phyloP scores from a whole-genome alignment of 2,329 filamentous ascomycete genomes.

The Dothistroma pini region DNA sequence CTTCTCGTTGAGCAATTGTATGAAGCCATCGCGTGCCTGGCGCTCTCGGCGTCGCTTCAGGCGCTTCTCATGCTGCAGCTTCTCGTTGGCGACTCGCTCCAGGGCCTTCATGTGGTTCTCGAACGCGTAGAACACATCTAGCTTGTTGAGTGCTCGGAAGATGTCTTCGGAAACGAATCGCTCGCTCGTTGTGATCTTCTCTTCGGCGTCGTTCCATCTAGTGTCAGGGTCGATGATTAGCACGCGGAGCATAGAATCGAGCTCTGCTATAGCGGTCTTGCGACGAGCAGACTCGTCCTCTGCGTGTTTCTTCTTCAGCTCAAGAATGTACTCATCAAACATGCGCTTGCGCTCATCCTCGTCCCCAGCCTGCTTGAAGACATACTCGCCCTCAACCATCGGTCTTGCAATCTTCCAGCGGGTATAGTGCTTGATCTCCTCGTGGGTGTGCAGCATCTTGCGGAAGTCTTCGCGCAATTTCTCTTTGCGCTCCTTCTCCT shows the following conservation, averaged over 20 bases:
- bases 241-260: constrained; percentile 71
- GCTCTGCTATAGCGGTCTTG: constrained; percentile 78
- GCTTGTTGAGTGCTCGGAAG: constrained; percentile 79
- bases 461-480: constrained; percentile 93
- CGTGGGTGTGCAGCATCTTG: constrained; percentile 92
- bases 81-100: constrained; percentile 87
- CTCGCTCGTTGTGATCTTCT: constrained; percentile 71
- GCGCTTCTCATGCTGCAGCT: constrained; percentile 81
- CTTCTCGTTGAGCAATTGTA: constrained; percentile 70
- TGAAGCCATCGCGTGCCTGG: constrained; percentile 78
- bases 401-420: constrained; percentile 94
- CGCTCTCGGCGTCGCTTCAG: constrained; percentile 77
- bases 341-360: constrained; percentile 84
- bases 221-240: constrained; percentile 90
- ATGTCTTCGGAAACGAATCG: constrained; percentile 77
- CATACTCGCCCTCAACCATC: constrained; percentile 91
- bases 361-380: constrained; percentile 85
- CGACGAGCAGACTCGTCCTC: constrained; percentile 70
- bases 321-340: constrained; percentile 87
- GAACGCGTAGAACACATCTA: constrained; percentile 88
- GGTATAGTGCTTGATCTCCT: constrained; percentile 95
- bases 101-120: constrained; percentile 92
- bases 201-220: constrained; percentile 86
- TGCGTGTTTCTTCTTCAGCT: constrained; percentile 74
- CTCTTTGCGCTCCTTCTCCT: constrained; percentile 84